A percentile compares a stretch with the other conserved stretches of the same genome.
Evolutionary conservation across 1,139 yeast genomes (phyloP).

Genomic region (Taphrina confusa): DNA sequence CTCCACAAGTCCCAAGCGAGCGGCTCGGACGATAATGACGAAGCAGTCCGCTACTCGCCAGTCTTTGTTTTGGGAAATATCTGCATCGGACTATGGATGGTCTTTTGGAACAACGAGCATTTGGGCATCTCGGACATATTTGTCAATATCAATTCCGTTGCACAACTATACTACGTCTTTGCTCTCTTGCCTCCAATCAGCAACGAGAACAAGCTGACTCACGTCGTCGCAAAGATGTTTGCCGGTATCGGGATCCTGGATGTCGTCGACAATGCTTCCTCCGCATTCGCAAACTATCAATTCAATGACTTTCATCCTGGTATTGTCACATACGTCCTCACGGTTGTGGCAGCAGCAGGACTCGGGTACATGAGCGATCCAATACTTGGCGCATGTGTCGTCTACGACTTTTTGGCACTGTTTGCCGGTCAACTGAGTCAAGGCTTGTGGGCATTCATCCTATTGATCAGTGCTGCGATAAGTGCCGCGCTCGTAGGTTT

Average conservation of each 20-base stretch:
- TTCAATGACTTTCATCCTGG: slow-evolving; percentile 18
- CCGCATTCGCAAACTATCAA: slow-evolving; percentile 22
- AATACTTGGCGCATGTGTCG: slow-evolving; percentile 27
- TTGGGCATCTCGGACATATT: slow-evolving; percentile 28
- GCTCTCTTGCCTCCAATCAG: slow-evolving; percentile 20
- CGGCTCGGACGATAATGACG: slow-evolving; percentile 7
- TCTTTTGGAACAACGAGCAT: slow-evolving; percentile 32
- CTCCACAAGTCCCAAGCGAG: slow-evolving; percentile 1
- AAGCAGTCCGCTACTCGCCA: slow-evolving; percentile 26
- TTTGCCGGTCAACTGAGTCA: slow-evolving; percentile 22
- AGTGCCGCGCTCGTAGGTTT: slow-evolving; percentile 17
- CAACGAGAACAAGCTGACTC: slow-evolving; percentile 22
- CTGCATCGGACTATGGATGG: slow-evolving; percentile 35
- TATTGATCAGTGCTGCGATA: slow-evolving; percentile 22
- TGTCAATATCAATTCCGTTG: slow-evolving; percentile 32
- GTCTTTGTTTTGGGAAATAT: slow-evolving; percentile 26
- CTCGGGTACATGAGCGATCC: slow-evolving; percentile 27
- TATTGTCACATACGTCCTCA: slow-evolving; percentile 25
- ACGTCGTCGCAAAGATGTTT: slow-evolving; percentile 31
- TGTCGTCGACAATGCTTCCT: slow-evolving; percentile 31
- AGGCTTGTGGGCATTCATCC: slow-evolving; percentile 28
- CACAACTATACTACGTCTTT: slow-evolving; percentile 31
- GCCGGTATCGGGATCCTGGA: slow-evolving; percentile 31
- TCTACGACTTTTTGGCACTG: slow-evolving; percentile 28
- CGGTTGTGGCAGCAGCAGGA: slow-evolving; percentile 27